These are phyloP conservation scores for Myxozyma geophila DNA, from an alignment of 805 yeast species.

Conservation along the genomic window DNA sequence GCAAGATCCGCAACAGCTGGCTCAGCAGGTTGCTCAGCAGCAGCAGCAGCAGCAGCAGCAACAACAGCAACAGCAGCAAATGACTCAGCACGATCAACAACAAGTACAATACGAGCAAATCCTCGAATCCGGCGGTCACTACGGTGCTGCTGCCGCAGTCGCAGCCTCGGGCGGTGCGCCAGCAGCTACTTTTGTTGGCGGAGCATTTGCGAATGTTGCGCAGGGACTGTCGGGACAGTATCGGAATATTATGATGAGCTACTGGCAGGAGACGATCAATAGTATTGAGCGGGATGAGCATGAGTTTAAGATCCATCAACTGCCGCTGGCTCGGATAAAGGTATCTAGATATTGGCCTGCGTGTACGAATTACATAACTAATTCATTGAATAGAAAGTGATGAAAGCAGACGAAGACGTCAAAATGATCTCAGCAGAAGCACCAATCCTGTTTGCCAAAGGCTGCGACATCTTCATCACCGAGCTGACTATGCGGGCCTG, in stretches of 20 bases:
- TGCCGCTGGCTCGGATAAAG: conserved; percentile 94
- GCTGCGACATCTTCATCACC: conserved; percentile 95
- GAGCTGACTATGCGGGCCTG: conserved; percentile 98
- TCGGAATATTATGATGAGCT: conserved; percentile 87
- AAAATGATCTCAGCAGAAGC: conserved; percentile 98
- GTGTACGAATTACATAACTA: not conserved
- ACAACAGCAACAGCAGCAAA: conserved; percentile 11
- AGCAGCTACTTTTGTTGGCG: conserved; percentile 47
- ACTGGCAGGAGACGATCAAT: conserved; percentile 96
- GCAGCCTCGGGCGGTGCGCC: conserved; percentile 38
- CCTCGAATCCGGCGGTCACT: conserved; percentile 38
- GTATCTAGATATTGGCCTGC: conserved; percentile 47
- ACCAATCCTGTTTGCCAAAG: conserved; percentile 95
- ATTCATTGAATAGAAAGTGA: conserved; percentile 31
- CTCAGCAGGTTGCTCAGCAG: conserved; percentile 18
- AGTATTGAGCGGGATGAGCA: conserved; percentile 87
- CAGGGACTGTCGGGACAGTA: conserved; percentile 85
- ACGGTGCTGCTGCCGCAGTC: conserved; percentile 38
- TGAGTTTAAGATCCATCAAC: conserved; percentile 90
- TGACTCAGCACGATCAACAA: conserved; percentile 12
- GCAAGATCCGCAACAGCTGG: conserved; percentile 8
- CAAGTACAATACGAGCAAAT: conserved; percentile 34
- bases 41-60: conserved; percentile 16
- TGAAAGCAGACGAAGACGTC: conserved; percentile 59
- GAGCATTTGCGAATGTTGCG: conserved; percentile 86